A percentile compares a stretch with the other conserved stretches of the same genome.
Evolutionary conservation across 768 basidiomycete species (phyloP).

Genomic region (Lactarius hengduanensis): DNA sequence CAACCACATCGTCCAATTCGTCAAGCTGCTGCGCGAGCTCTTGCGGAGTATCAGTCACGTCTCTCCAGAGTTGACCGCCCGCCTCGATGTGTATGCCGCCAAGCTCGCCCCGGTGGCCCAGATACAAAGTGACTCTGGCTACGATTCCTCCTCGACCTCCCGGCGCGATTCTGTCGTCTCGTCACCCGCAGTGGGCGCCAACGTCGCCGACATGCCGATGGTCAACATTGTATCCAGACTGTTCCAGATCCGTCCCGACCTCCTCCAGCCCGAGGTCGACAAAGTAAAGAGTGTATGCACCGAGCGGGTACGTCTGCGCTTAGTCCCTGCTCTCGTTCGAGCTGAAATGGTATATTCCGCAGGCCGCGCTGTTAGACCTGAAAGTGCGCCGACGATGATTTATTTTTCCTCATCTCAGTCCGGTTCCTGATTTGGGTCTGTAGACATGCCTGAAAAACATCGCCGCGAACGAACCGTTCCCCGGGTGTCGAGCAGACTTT

Average conservation of each 20-base stretch:
- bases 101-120: slow-evolving; percentile 67
- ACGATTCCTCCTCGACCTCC: slow-evolving; percentile 60
- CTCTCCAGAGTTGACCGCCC: slow-evolving; percentile 74
- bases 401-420: slow-evolving; percentile 21
- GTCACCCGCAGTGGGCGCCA: slow-evolving; percentile 41
- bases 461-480: slow-evolving; percentile 78
- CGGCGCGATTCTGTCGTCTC: slow-evolving; percentile 51
- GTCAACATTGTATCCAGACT: slow-evolving; percentile 66
- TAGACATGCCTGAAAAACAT: slow-evolving; percentile 92
- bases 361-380: slow-evolving; percentile 85
- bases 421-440: slow-evolving; percentile 20
- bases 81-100: slow-evolving; percentile 80
- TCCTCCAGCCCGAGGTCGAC: slow-evolving; percentile 74
- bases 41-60: slow-evolving; percentile 71
- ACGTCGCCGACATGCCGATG: slow-evolving; percentile 73
- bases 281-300: slow-evolving; percentile 61
- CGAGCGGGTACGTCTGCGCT: slow-evolving; percentile 57
- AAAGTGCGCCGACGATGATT: slow-evolving; percentile 52
- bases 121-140: slow-evolving; percentile 60
- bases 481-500: slow-evolving; percentile 86
- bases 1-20: slow-evolving; percentile 86
- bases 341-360: slow-evolving; percentile 17
- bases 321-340: slow-evolving; percentile 5
- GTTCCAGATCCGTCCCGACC: slow-evolving; percentile 69
- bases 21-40: slow-evolving; percentile 81